Conservation (phyloP, 495 filamentous ascomycete genomes). For the Oidiodendron maius region DNA sequence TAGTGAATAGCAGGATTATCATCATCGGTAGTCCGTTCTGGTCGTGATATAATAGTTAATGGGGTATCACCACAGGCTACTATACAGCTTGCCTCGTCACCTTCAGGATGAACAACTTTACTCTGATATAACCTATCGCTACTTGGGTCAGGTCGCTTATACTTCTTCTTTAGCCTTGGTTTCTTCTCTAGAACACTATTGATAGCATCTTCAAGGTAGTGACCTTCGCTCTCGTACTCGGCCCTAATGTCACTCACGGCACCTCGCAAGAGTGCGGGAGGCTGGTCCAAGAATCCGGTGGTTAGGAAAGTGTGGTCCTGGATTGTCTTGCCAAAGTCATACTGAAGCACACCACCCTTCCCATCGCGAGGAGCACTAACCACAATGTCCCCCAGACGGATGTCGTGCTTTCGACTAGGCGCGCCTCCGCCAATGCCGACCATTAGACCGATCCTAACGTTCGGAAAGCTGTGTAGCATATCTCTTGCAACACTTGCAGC, state of each 20-base stretch:
- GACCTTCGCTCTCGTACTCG: not conserved
- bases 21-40: constrained; percentile 17
- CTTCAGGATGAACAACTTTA: constrained; percentile 22
- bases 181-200: constrained; percentile 16
- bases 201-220: constrained; percentile 23
- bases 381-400: constrained; percentile 14
- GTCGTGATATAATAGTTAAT: constrained; percentile 18
- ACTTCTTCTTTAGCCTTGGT: constrained; percentile 26
- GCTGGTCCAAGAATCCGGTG: constrained; percentile 17
- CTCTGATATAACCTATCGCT: constrained; percentile 32
- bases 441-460: constrained; percentile 20
- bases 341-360: constrained; percentile 10
- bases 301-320: not conserved
- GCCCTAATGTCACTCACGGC: constrained; percentile 19
- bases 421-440: constrained; percentile 27
- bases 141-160: constrained; percentile 20
- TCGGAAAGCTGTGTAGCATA: constrained; percentile 7
- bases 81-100: constrained; percentile 18
- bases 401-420: constrained; percentile 24
- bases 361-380: constrained; percentile 1
- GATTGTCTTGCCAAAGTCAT: too few relatives aligned
- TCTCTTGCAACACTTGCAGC: constrained; percentile 1
- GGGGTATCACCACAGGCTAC: constrained; percentile 21
- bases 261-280: constrained; percentile 19
- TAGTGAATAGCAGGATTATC: constrained; percentile 29